Conservation (phyloP, 306 rosid genomes). For the Morella rubra region DNA sequence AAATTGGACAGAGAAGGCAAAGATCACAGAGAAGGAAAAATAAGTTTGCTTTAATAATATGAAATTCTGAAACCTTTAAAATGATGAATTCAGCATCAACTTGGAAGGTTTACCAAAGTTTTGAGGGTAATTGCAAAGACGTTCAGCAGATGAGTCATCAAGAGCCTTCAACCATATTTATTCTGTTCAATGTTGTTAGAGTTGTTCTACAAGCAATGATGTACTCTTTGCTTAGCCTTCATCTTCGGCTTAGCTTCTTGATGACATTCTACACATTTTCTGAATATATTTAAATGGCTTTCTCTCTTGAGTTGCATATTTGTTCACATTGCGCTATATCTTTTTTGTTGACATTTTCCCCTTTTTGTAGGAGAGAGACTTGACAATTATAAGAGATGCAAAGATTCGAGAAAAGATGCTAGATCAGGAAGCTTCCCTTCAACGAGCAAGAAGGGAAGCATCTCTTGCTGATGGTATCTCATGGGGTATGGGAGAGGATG, state of each 20-base stretch:
- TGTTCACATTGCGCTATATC: background rate
- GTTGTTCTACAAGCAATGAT: background rate
- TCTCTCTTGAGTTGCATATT: conserved; percentile 10
- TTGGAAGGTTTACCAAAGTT: background rate
- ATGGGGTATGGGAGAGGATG: conserved; percentile 99
- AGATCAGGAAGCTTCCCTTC: conserved; percentile 93
- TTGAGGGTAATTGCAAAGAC: background rate
- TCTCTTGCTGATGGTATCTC: conserved; percentile 84
- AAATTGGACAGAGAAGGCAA: background rate
- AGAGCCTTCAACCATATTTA: background rate
- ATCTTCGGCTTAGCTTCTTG: background rate
- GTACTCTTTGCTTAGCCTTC: background rate
- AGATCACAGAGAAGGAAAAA: background rate
- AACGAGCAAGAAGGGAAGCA: conserved; percentile 75
- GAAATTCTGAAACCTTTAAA: background rate
- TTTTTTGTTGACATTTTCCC: conserved; percentile 11
- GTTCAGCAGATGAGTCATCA: background rate
- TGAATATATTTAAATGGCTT: background rate
- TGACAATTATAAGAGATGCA: conserved; percentile 52
- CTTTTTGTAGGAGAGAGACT: conserved; percentile 59
- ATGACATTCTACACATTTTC: background rate
- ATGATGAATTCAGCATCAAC: background rate
- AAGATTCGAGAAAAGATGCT: conserved; percentile 58
- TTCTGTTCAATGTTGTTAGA: background rate
- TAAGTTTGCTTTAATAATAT: background rate